Conservation (phyloP, 139 green algal species). For the Desmodesmus armatus region DNA sequence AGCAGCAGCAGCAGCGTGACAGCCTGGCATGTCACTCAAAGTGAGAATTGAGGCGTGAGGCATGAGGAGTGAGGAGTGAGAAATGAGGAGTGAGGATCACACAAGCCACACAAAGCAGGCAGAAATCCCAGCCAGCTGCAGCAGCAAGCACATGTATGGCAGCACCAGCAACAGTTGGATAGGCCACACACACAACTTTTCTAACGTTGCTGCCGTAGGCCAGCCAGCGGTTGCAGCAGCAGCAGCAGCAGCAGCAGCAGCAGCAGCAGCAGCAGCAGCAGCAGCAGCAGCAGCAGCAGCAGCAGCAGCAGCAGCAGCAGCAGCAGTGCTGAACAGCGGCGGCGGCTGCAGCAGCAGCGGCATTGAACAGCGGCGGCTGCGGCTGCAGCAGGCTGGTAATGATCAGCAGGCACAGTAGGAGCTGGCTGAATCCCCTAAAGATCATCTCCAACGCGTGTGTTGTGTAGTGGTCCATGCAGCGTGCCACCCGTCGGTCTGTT, state of each 20-base stretch:
- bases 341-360: not conserved
- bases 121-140: not conserved
- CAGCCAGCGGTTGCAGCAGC: not conserved
- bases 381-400: too few species aligned
- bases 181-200: not conserved
- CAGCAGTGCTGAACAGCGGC: not conserved
- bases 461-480: too few species aligned
- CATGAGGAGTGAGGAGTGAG: not conserved
- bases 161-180: not conserved
- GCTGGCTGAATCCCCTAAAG: too few species aligned
- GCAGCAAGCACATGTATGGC: conserved; percentile 1
- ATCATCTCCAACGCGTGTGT: too few species aligned
- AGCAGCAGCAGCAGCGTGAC: not conserved
- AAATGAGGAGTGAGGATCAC: too few species aligned
- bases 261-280: conserved; percentile 13
- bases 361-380: not conserved
- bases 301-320: not conserved
- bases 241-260: conserved; percentile 23
- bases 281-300: not conserved
- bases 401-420: too few species aligned
- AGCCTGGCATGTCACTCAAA: not conserved
- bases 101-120: not conserved
- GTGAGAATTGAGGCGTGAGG: not conserved
- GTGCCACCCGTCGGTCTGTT: too few species aligned
- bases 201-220: not conserved